Evolutionary conservation across 257 asterid genomes (phyloP).

Genomic region (Nicotiana sylvestris): DNA sequence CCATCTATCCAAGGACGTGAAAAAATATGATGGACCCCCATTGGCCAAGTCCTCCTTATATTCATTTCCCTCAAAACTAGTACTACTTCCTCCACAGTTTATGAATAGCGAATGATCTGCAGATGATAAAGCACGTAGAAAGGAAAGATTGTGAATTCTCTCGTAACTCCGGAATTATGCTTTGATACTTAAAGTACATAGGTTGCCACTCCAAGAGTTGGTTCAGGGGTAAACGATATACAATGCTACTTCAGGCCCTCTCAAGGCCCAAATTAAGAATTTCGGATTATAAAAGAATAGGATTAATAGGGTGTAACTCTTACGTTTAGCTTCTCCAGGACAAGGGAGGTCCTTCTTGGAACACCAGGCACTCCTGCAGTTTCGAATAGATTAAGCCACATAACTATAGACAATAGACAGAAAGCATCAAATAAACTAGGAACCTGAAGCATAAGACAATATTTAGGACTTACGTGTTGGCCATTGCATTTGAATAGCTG

Average conservation of each 20-base stretch:
- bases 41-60: conserved; percentile 52
- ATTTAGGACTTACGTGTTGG: conserved; percentile 53
- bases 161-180: neutral
- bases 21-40: conserved; percentile 54
- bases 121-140: conserved; percentile 14
- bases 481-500: conserved; percentile 49
- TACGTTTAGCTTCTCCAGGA: conserved; percentile 39
- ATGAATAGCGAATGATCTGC: conserved; percentile 62
- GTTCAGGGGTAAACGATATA: neutral
- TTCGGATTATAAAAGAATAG: neutral
- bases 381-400: conserved; percentile 15
- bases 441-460: neutral
- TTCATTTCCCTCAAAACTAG: conserved; percentile 37
- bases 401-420: neutral
- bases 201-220: neutral
- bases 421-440: neutral
- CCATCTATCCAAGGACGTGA: conserved; percentile 44
- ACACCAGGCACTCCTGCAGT: conserved; percentile 59
- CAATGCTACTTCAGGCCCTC: conserved; percentile 2
- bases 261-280: neutral
- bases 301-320: conserved; percentile 12
- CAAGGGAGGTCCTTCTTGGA: conserved; percentile 67
- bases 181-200: neutral
- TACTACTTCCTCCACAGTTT: conserved; percentile 73
- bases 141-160: neutral